A percentile compares a stretch with the other conserved stretches of the same genome.
phyloP scores from a whole-genome alignment of 1,139 yeast species.

The Candida tropicalis region DNA sequence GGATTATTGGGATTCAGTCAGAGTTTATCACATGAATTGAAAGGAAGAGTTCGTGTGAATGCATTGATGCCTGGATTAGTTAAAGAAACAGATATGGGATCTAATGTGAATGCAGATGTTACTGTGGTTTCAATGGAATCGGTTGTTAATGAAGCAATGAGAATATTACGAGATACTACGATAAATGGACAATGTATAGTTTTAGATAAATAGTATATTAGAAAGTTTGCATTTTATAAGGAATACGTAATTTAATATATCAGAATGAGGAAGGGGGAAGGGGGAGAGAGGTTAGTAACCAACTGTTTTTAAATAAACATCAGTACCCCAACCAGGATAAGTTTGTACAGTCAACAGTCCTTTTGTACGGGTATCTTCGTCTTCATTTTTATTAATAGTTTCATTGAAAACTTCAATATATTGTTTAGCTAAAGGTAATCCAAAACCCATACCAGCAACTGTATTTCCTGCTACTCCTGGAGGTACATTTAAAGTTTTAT shows the following conservation, averaged over 20 bases:
- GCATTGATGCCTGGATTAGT: constrained; percentile 76
- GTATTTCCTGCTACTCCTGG: constrained; percentile 73
- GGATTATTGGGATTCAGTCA: constrained; percentile 72
- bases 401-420: constrained; percentile 50
- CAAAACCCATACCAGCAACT: constrained; percentile 97
- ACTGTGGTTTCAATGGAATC: constrained; percentile 20
- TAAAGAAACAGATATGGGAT: constrained; percentile 72
- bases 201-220: constrained; percentile 12
- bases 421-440: constrained; percentile 77
- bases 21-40: constrained; percentile 65
- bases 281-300: too few species aligned
- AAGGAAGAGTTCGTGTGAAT: constrained; percentile 56
- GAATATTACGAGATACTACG: constrained; percentile 31
- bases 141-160: constrained; percentile 32
- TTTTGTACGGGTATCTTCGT: constrained; percentile 19
- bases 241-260: too few species aligned
- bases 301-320: constrained; percentile 39
- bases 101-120: constrained; percentile 19
- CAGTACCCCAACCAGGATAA: constrained; percentile 80
- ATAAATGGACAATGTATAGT: constrained; percentile 44
- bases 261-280: too few species aligned
- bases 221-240: constrained; percentile 2
- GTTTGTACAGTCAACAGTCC: constrained; percentile 82
- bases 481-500: constrained; percentile 63
- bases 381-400: constrained; percentile 21